Base-by-base conservation (phyloP, 1,139 yeast species). In the Sugiyamaella novakii region DNA sequence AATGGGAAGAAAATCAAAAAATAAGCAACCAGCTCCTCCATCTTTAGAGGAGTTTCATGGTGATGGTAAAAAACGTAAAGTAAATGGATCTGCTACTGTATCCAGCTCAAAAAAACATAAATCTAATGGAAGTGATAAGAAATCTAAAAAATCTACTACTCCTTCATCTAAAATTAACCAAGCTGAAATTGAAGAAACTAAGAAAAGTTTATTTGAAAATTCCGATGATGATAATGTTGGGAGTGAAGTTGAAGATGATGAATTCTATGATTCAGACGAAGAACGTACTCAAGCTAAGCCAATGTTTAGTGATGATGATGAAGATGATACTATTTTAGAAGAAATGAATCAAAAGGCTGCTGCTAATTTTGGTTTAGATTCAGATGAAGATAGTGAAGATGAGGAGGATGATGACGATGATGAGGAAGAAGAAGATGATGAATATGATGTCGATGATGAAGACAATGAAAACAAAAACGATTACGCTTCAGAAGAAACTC, bases 1-100 rank as follows among this genome's bases (percentile, higher is more conserved):
- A 52, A 88, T 88, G 96, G 97, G 96, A 67, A 84, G 96, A 80
- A 84, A 87, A 75, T 86, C 88, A 53, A 87, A 84, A 73, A 84
- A 86, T 65, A 89, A 87, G 76, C 97, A 89, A 72, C 91, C 87
- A 28, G 86, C 79, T 52, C 97, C 97, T 59, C 96, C 96, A 36
- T 65, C 87, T 10, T 75, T 82, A 56, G 98, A 89, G 39, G 96
- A 89, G 63, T 83, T 89, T 65, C 81, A 82, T 57, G 82, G 80
- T 59, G 78, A 75, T 40, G 79, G 75, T 62, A 76, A 72, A 58
- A 75, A 73, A 22, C 55, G 58, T 41, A 38, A 5, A 62, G 46
- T 25, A 11, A 19, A 82, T 57, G 82, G 80, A 59, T 78, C 75
- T 41, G 79, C 75, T 62, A 8, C n/a, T 22, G 25, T 8, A 22